Evolutionary conservation across 2,329 filamentous ascomycete genomes (phyloP), one percentile per base, ranked within the genome.

Genomic region (Sarocladium oryzae): DNA sequence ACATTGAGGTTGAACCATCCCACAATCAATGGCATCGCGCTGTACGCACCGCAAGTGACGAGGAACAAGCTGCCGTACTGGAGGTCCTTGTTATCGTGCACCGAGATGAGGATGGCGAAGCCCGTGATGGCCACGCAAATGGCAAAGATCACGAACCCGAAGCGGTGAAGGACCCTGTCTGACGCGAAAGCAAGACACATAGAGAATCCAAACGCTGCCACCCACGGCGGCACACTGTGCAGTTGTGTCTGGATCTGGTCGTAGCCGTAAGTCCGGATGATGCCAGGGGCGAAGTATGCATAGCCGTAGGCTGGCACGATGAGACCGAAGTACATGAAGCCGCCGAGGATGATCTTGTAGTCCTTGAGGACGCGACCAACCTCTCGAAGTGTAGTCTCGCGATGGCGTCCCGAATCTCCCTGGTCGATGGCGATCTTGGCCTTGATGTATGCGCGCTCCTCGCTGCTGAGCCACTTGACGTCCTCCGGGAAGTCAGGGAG

Each of bases 1-100:
- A 89, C 71, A 59, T 90, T 91, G 81, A 89, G 89, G 58, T 85
- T 85, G 66, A 86, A 90, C 86, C 87, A 91, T 65, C 86, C 90
- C 7, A 90, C 79, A 38, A 90, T 81, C 26, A 96, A 84, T 0
- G 92, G 90, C 86, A 96, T 91, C n/a, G 90, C 88, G 1, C 82
- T 84, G 68, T 95, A 96, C 0, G 81, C 78, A 48, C 89, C 89
- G 70, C 84, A 84, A 2, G 88, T 85, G 48, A 95, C 81, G 28
- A 96, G 72, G 72, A 95, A 95, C 0, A 96, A 76, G 0, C 86
- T 88, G 0, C 75, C 86, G 60, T 96, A 96, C 64, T 93, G 79
- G 6, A 88, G 69, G 11, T 76, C 56, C 1, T 70, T 72, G 63
- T 89, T 79, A 62, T 86, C 69, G 65, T 92, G 86, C 4, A 92